Conservation (phyloP, 78 protist genomes). For the Speleostelium caveatum region DNA sequence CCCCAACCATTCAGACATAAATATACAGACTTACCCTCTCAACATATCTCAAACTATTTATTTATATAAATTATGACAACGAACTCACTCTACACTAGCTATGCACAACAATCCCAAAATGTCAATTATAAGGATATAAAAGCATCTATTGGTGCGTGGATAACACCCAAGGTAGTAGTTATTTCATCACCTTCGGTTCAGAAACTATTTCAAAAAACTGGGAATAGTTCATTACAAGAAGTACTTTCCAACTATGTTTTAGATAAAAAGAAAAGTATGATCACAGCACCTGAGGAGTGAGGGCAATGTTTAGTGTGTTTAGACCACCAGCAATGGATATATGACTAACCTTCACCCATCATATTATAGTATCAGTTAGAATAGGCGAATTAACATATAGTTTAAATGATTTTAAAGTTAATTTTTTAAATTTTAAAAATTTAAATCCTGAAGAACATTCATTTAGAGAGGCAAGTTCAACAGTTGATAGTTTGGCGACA, state of each 20-base stretch:
- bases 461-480: conserved; percentile 17
- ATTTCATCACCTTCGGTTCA: conserved; percentile 52
- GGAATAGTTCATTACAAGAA: conserved; percentile 30
- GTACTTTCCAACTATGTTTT: conserved; percentile 25
- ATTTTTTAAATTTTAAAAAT: conserved; percentile 35
- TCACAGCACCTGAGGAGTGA: too few species aligned
- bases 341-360: too few species aligned
- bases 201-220: conserved; percentile 45
- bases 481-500: conserved; percentile 54
- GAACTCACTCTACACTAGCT: too few species aligned
- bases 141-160: conserved; percentile 48
- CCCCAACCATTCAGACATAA: too few species aligned
- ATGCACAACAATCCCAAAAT: conserved; percentile 20
- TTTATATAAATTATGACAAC: too few species aligned
- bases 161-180: conserved; percentile 50
- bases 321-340: too few species aligned
- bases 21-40: too few species aligned
- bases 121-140: conserved; percentile 37
- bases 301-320: too few species aligned
- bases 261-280: conserved; percentile 40
- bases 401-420: conserved; percentile 54
- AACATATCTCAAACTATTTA: too few species aligned
- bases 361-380: conserved; percentile 12
- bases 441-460: conserved; percentile 16
- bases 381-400: conserved; percentile 46